Conservation (phyloP, 2,329 filamentous ascomycete species). For the Fusarium hostae region DNA sequence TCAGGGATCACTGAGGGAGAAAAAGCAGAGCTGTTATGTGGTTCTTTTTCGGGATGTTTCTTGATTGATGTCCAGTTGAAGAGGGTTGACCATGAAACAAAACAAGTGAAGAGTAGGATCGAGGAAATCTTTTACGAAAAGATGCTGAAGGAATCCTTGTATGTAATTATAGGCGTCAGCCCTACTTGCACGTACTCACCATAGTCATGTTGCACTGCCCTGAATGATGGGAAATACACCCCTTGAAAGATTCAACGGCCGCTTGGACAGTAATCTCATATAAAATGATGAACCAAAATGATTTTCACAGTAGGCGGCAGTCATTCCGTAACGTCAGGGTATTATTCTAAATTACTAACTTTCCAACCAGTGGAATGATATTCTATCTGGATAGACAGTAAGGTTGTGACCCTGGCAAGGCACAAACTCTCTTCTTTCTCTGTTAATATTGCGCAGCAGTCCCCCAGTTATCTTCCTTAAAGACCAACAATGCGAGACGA, state of each 20-base stretch:
- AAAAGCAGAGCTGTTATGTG: constrained; percentile 4
- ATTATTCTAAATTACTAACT: constrained; percentile 17
- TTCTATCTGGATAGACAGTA: neutral
- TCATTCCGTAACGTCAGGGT: neutral
- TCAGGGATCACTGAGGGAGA: constrained; percentile 9
- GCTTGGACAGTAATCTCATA: neutral
- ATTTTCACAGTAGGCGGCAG: neutral
- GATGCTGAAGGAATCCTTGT: constrained; percentile 15
- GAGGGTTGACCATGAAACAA: constrained; percentile 3
- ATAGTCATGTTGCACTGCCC: constrained; percentile 28
- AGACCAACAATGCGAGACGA: constrained; percentile 85
- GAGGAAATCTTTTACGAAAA: constrained; percentile 3
- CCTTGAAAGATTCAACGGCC: constrained; percentile 13
- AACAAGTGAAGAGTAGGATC: constrained; percentile 12
- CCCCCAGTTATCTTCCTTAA: constrained; percentile 87
- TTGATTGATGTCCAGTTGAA: neutral
- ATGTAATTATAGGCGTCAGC: constrained; percentile 43
- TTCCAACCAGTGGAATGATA: constrained; percentile 2
- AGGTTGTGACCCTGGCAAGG: neutral
- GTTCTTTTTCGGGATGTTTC: neutral
- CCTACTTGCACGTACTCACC: constrained; percentile 19
- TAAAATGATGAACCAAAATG: neutral
- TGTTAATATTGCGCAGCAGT: constrained; percentile 45
- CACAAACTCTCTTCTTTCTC: neutral
- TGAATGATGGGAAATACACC: constrained; percentile 29